Conservation (phyloP, 164 flowering plant species). For the Pachysandra terminalis region DNA sequence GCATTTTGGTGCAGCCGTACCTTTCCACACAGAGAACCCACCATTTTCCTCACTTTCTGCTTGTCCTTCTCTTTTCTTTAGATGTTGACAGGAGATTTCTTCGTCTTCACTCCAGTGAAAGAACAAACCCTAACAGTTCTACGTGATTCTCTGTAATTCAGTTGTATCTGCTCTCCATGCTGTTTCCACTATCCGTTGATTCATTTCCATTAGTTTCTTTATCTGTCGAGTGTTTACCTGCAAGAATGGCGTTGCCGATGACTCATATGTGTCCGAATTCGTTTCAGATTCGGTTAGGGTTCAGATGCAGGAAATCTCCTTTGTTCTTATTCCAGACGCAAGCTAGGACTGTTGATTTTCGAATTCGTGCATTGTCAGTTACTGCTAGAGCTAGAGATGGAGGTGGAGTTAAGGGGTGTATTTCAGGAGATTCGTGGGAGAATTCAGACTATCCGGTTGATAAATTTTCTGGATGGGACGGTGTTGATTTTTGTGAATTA, state of each 20-base stretch:
- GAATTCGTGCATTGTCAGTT: slow-evolving; percentile 16
- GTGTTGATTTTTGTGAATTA: slow-evolving; percentile 21
- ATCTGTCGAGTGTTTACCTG: too few species aligned
- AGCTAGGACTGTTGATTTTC: slow-evolving; percentile 11
- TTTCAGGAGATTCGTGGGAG: slow-evolving; percentile 24
- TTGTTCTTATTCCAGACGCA: slow-evolving; percentile 17
- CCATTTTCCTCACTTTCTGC: too few species aligned
- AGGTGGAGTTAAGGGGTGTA: slow-evolving; percentile 17
- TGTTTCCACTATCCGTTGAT: too few species aligned
- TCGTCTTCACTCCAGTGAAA: too few species aligned
- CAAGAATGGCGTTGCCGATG: slow-evolving; percentile 38
- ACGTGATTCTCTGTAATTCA: too few species aligned
- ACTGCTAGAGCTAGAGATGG: slow-evolving; percentile 13
- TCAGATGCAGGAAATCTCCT: slow-evolving; percentile 28
- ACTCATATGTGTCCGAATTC: slow-evolving; percentile 54
- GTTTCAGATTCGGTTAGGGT: slow-evolving; percentile 60
- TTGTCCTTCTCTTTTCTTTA: too few species aligned
- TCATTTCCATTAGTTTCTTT: too few species aligned
- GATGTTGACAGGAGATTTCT: too few species aligned
- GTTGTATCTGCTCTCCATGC: too few species aligned
- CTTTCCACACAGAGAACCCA: too few species aligned
- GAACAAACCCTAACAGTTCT: too few species aligned
- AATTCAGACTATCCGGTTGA: slow-evolving; percentile 27
- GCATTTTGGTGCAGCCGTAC: too few species aligned
- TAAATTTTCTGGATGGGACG: slow-evolving; percentile 37